These are phyloP conservation scores for Corymbia citriodora DNA, from an alignment of 441 rosid genomes.

Conservation along the genomic window DNA sequence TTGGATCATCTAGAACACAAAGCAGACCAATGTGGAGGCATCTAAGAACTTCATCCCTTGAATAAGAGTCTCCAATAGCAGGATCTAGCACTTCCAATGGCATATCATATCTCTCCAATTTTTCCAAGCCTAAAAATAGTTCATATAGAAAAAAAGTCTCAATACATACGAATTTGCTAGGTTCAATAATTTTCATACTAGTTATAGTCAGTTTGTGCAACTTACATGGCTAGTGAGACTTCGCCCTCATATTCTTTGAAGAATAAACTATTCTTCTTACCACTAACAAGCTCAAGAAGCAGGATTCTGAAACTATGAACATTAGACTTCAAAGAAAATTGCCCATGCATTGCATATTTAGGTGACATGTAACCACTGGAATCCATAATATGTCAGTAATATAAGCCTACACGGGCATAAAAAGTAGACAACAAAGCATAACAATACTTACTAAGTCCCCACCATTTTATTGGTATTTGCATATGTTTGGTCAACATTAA, in stretches of 20 bases:
- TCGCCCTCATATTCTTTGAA: accelerated
- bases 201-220: accelerated
- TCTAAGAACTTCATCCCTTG: neutral
- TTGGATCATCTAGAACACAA: neutral
- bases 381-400: neutral
- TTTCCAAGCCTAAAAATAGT: neutral
- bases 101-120: neutral
- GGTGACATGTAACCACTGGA: neutral
- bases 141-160: neutral
- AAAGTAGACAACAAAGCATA: neutral
- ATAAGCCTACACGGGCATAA: neutral
- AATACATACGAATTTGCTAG: neutral
- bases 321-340: neutral
- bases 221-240: neutral
- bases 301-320: neutral
- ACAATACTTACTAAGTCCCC: neutral
- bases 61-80: neutral
- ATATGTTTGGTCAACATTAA: accelerated
- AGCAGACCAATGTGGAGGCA: neutral
- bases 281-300: neutral
- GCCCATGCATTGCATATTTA: neutral
- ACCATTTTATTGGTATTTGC: neutral
- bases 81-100: neutral
- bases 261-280: neutral
- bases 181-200: neutral